A percentile compares a stretch with the other conserved stretches of the same genome.
Conservation (phyloP, 768 basidiomycete species). For the Phlebiopsis gigantea region DNA sequence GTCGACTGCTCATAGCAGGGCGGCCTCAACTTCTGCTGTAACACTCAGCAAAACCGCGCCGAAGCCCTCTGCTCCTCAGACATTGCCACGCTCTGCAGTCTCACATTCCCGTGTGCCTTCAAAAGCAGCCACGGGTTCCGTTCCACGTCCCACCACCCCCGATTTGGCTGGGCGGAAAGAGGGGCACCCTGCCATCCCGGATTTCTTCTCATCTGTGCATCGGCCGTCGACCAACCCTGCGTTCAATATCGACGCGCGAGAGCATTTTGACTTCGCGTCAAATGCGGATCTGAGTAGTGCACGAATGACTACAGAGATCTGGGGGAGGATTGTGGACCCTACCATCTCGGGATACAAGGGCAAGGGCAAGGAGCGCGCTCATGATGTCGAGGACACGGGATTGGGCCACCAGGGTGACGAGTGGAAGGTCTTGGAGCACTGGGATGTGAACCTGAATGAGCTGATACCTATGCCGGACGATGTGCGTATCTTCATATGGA, state of each 20-base stretch:
- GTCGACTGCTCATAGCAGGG: constrained; percentile 5
- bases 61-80: constrained; percentile 16
- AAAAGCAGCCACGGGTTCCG: background rate
- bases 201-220: constrained; percentile 78
- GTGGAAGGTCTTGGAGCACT: constrained; percentile 67
- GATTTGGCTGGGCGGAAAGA: background rate
- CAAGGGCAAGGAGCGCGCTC: constrained; percentile 44
- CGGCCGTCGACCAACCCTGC: constrained; percentile 79
- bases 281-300: constrained; percentile 50
- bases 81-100: constrained; percentile 11
- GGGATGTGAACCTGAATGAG: constrained; percentile 57
- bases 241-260: constrained; percentile 54
- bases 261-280: constrained; percentile 46
- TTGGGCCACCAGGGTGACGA: constrained; percentile 23
- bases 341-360: constrained; percentile 17
- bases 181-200: constrained; percentile 32
- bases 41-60: constrained; percentile 1
- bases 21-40: constrained; percentile 11
- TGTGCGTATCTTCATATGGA: constrained; percentile 36
- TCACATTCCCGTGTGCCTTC: constrained; percentile 7
- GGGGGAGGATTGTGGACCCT: constrained; percentile 40
- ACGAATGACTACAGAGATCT: constrained; percentile 51
- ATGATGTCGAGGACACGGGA: constrained; percentile 10
- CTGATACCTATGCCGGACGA: constrained; percentile 55
- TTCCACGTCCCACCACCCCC: constrained; percentile 1